Evolutionary conservation across 331 rosid species (phyloP), one percentile per base, ranked within the genome.

Genomic region (Rosa hybrid): DNA sequence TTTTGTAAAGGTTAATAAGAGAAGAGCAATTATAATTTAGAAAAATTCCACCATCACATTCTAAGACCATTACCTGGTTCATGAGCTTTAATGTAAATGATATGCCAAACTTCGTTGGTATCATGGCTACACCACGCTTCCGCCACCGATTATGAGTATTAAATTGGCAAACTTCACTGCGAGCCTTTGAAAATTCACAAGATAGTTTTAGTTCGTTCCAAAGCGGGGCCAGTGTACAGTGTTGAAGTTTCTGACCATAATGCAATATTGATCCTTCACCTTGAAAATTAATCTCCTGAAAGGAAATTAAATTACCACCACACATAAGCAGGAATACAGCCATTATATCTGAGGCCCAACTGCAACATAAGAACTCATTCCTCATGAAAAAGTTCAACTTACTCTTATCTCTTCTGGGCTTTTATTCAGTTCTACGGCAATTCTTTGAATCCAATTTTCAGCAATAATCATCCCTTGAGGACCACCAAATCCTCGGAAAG

Each of bases 401-500:
- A 93, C 99, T 82, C 90, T 84, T 81, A 93, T 91, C 85, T 84
- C 91, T 85, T 95, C 99, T 50, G 97, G 94, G 88, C 89, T 87
- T 90, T 84, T 95, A 77, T 88, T 85, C 79, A 91, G 93, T 84
- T 91, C 98, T 48, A 79, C 83, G 68, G 99, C 93, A 83, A 93
- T 89, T 83, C 98, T 88, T 54, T 93, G 95, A 69, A 93, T 93
- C 99, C 99, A 93, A 74, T 93, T 91, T 89, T 95, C 99, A 59
- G 96, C 45, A 86, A 95, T 90, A 72, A 95, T 86, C 98, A 95
- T 89, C 80, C 99, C 99, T 90, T 95, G 98, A 80, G 98, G 99
- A 74, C 98, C 96, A 83, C 99, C 99, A 86, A 93, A 95, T 74
- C 99, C 99, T 78, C 96, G 91, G 86, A 95, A 95, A 81, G 99